Percentiles rank a stretch among this genome's conserved stretches.
These are phyloP conservation scores for Phytopythium chamaehyphon DNA, from an alignment of 352 stramenopile species.

Conservation along the genomic window DNA sequence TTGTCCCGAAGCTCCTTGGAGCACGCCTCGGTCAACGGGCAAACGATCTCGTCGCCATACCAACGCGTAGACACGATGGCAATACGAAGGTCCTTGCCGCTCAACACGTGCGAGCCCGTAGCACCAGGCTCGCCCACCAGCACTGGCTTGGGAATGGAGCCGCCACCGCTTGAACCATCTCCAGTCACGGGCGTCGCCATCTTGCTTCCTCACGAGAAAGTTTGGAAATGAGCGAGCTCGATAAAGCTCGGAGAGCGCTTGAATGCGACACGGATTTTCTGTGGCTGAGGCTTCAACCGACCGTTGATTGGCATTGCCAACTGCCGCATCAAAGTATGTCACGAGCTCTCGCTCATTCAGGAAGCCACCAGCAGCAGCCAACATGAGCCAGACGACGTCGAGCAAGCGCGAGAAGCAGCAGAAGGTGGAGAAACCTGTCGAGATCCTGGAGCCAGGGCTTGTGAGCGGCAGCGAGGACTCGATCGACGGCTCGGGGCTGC, in stretches of 20 bases:
- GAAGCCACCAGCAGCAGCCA: no score
- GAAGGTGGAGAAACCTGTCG: conserved; percentile 3
- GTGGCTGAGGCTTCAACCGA: no score
- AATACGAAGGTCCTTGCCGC: conserved; percentile 35
- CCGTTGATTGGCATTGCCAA: no score
- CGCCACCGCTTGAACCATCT: conserved; percentile 12
- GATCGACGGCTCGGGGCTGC: conserved; percentile 20
- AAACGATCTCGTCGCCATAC: conserved; percentile 48
- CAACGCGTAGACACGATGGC: conserved; percentile 60
- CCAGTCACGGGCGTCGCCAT: conserved; percentile 5
- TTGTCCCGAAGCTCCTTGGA: conserved; percentile 54
- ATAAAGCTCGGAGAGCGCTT: no score
- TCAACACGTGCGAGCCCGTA: conserved; percentile 18
- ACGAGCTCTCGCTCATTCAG: no score
- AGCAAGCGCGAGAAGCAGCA: not conserved
- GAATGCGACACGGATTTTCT: no score
- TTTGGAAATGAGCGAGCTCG: no score
- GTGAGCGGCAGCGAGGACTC: conserved; percentile 7
- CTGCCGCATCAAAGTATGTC: no score
- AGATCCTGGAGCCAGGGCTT: conserved; percentile 32
- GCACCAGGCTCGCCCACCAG: conserved; percentile 31
- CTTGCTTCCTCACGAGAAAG: no score
- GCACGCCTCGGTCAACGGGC: conserved; percentile 42
- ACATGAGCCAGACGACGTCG: not conserved
- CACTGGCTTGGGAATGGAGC: conserved; percentile 19